These are phyloP conservation scores for Podospora appendiculata DNA, from an alignment of 495 filamentous ascomycete species.

Conservation along the genomic window DNA sequence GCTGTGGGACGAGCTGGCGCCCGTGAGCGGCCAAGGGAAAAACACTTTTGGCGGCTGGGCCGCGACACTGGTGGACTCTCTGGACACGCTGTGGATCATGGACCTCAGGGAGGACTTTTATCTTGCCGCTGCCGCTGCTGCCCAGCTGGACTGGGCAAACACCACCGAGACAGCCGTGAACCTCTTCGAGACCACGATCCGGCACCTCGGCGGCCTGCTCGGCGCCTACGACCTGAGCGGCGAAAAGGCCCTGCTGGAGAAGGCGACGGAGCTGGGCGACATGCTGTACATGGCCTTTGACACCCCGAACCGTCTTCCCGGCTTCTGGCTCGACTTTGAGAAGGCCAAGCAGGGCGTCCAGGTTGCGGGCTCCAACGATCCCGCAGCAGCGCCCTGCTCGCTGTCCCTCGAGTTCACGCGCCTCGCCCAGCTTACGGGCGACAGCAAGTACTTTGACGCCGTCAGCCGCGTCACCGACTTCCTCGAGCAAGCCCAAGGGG, in stretches of 20 bases:
- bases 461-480: slow-evolving; percentile 70
- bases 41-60: slow-evolving; percentile 76
- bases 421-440: slow-evolving; percentile 69
- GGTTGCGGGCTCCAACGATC: slow-evolving; percentile 41
- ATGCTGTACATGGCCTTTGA: slow-evolving; percentile 78
- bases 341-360: slow-evolving; percentile 75
- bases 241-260: slow-evolving; percentile 52
- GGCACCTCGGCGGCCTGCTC: slow-evolving; percentile 68
- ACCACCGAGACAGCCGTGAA: slow-evolving; percentile 44
- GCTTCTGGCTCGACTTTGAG: slow-evolving; percentile 56
- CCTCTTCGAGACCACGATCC: slow-evolving; percentile 67
- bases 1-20: slow-evolving; percentile 64
- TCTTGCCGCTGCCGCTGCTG: slow-evolving; percentile 58
- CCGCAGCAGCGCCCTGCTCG: slow-evolving; percentile 68
- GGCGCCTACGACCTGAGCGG: slow-evolving; percentile 72
- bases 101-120: slow-evolving; percentile 67
- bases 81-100: slow-evolving; percentile 86
- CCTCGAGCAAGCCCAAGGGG: slow-evolving; percentile 58
- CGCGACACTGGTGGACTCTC: slow-evolving; percentile 69
- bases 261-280: slow-evolving; percentile 72
- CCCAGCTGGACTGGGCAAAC: slow-evolving; percentile 67
- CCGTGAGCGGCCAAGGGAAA: slow-evolving; percentile 45
- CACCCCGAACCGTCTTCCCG: slow-evolving; percentile 82
- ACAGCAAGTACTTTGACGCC: slow-evolving; percentile 76
- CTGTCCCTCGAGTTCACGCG: slow-evolving; percentile 79